Evolutionary conservation across 768 basidiomycete genomes (phyloP).

Genomic region (Tubosaeta sp.): DNA sequence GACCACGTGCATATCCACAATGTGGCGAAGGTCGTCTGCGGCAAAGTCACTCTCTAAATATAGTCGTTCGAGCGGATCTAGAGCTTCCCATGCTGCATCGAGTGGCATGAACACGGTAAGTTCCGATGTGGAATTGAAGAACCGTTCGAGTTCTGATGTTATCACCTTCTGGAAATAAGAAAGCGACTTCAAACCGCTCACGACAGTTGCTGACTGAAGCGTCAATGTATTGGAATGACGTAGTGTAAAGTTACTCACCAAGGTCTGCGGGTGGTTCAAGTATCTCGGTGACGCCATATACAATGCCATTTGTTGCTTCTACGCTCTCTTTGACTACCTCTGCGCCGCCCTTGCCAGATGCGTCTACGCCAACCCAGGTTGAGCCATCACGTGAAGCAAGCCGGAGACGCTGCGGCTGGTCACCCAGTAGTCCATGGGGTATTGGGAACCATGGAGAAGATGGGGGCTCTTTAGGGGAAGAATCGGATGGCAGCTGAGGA

Average conservation of each 20-base stretch:
- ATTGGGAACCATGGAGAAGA: constrained; percentile 82
- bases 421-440: constrained; percentile 77
- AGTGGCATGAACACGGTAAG: constrained; percentile 89
- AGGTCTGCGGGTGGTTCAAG: constrained; percentile 72
- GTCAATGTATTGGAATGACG: constrained; percentile 1
- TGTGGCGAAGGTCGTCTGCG: constrained; percentile 68
- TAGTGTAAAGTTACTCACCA: constrained; percentile 41
- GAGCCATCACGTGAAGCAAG: constrained; percentile 46
- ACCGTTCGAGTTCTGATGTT: constrained; percentile 49
- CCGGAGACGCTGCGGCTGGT: constrained; percentile 77
- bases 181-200: constrained; percentile 55
- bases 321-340: constrained; percentile 54
- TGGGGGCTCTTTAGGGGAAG: constrained; percentile 64
- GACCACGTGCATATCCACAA: constrained; percentile 77
- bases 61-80: constrained; percentile 73
- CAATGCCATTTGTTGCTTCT: constrained; percentile 68
- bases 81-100: constrained; percentile 74
- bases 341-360: constrained; percentile 72
- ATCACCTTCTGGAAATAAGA: constrained; percentile 75
- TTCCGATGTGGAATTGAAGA: constrained; percentile 64
- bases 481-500: constrained; percentile 55
- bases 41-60: constrained; percentile 91
- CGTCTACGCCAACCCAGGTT: constrained; percentile 68
- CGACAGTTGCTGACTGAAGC: constrained; percentile 49
- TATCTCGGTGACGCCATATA: constrained; percentile 72